phyloP scores from a whole-genome alignment of 441 rosid genomes.

The Eutrema salsugineum region DNA sequence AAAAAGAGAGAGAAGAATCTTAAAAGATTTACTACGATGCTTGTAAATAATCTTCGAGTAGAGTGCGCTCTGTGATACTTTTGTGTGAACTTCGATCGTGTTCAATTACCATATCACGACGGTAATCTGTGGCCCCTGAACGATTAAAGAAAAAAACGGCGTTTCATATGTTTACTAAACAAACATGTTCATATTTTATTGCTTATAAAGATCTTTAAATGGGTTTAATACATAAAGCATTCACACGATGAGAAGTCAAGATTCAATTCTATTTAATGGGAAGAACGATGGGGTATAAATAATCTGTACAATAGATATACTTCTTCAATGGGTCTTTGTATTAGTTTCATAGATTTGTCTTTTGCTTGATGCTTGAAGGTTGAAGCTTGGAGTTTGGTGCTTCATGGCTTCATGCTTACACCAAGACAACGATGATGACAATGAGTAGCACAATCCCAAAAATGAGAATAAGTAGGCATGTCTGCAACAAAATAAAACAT shows the following conservation, averaged over 20 bases:
- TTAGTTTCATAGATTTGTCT: not conserved
- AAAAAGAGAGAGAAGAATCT: not conserved
- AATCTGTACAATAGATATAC: conserved; percentile 31
- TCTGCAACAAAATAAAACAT: conserved; percentile 37
- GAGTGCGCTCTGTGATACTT: not conserved
- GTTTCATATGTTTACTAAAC: not conserved
- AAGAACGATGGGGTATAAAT: conserved; percentile 6
- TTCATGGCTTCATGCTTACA: conserved; percentile 24
- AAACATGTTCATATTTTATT: not conserved
- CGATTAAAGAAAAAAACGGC: not conserved
- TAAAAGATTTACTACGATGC: not conserved
- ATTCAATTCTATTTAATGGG: not conserved
- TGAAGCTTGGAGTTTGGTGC: not conserved
- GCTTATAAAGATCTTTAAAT: not conserved
- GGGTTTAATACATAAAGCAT: conserved; percentile 7
- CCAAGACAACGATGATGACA: conserved; percentile 48
- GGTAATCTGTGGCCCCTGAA: not conserved
- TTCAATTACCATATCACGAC: not conserved
- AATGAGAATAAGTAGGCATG: conserved; percentile 55
- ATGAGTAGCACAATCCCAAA: conserved; percentile 56
- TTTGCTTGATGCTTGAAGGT: not conserved
- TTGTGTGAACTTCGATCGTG: not conserved
- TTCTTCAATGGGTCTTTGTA: conserved; percentile 8
- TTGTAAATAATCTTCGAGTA: conserved; percentile 9
- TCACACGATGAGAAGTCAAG: not conserved